A percentile compares a stretch with the other conserved stretches of the same genome.
These are phyloP conservation scores for Magnolia changhungtana DNA, from an alignment of 164 flowering plant species.

Conservation along the genomic window DNA sequence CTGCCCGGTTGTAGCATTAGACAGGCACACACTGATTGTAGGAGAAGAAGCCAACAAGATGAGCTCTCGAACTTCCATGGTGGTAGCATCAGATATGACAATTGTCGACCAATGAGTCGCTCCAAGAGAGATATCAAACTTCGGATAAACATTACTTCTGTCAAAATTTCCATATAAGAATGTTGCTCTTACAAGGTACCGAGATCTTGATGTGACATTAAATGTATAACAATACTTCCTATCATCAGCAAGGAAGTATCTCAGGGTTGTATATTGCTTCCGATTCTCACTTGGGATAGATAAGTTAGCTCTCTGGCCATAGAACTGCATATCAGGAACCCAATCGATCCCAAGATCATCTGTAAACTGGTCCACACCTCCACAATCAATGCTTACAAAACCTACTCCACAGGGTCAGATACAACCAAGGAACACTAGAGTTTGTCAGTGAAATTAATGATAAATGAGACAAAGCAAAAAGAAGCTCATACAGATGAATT, in stretches of 20 bases:
- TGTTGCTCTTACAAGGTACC: conserved; percentile 83
- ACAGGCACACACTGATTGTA: conserved; percentile 74
- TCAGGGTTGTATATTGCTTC: conserved; percentile 64
- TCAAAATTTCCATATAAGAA: conserved; percentile 96
- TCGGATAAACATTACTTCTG: conserved; percentile 84
- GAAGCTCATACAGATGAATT: background rate
- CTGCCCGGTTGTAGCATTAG: conserved; percentile 92
- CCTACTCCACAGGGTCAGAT: conserved; percentile 41
- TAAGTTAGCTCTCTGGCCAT: conserved; percentile 53
- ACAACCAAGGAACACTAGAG: conserved; percentile 11
- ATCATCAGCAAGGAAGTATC: conserved; percentile 80
- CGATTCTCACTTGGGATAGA: conserved; percentile 67
- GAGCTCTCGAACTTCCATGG: conserved; percentile 60
- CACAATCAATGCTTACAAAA: conserved; percentile 91
- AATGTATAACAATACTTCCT: conserved; percentile 86
- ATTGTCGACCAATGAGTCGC: conserved; percentile 93
- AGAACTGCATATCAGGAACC: conserved; percentile 60
- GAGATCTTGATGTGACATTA: conserved; percentile 60
- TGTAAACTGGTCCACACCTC: conserved; percentile 58
- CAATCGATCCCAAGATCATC: conserved; percentile 85
- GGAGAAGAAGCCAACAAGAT: conserved; percentile 78
- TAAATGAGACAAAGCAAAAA: background rate
- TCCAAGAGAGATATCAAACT: conserved; percentile 88
- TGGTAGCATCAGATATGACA: conserved; percentile 80
- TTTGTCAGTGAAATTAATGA: background rate